Percentiles rank a stretch among this genome's conserved stretches.
Conservation (phyloP, 1,284 basidiomycete species). For the Fistulina hepatica region DNA sequence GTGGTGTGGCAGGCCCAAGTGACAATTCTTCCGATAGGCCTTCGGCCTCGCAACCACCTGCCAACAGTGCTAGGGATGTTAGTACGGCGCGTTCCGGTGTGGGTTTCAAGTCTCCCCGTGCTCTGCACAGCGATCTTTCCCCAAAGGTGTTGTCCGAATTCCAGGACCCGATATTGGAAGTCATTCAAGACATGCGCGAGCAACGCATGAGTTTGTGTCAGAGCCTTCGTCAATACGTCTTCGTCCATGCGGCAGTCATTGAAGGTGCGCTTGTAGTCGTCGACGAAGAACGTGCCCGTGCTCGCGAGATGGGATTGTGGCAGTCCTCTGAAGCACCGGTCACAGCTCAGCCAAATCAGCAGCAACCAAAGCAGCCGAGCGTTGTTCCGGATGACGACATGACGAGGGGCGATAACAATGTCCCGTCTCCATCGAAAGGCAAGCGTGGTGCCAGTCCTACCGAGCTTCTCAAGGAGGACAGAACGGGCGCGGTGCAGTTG, state of each 20-base stretch:
- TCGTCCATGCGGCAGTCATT: conserved; percentile 78
- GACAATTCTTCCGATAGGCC: too few species aligned
- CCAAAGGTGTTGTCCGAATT: conserved; percentile 52
- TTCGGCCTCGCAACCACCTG: too few species aligned
- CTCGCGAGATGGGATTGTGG: conserved; percentile 21
- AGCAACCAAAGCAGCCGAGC: conserved; percentile 1
- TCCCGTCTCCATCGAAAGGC: conserved; percentile 28
- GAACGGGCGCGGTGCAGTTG: conserved; percentile 40
- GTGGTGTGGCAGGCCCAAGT: too few species aligned
- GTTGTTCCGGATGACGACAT: conserved; percentile 11
- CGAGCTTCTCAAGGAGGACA: conserved; percentile 52
- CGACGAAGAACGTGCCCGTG: conserved; percentile 54
- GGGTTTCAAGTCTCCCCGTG: conserved; percentile 50
- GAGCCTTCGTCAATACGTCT: conserved; percentile 81
- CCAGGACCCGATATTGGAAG: conserved; percentile 62
- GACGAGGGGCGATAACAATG: too few species aligned
- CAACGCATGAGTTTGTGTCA: conserved; percentile 89
- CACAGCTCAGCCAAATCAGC: not conserved
- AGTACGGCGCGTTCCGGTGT: too few species aligned
- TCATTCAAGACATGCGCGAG: conserved; percentile 82
- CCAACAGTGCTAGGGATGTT: too few species aligned
- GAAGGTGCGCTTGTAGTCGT: conserved; percentile 70
- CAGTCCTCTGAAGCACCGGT: conserved; percentile 4
- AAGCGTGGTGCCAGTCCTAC: conserved; percentile 65
- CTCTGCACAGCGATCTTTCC: conserved; percentile 40